phyloP scores from a whole-genome alignment of 345 rosid species.

The Cardamine resedifolia region DNA sequence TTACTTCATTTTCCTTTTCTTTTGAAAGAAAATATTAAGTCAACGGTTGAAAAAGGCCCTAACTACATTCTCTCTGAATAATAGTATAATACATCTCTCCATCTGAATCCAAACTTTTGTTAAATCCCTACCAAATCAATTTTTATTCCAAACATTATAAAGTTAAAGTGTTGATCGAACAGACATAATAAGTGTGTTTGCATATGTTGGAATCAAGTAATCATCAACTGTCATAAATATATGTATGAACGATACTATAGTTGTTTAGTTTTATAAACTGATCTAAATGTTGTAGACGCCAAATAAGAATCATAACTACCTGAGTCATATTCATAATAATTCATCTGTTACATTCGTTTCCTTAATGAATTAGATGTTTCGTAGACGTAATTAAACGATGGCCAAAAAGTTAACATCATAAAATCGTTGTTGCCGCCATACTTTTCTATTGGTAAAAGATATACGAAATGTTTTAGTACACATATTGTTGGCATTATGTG shows the following conservation, averaged over 20 bases:
- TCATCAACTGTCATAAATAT: not conserved
- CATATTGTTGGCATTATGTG: not conserved
- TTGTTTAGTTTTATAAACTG: constrained; percentile 15
- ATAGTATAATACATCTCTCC: too few relatives aligned
- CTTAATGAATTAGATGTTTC: constrained; percentile 28
- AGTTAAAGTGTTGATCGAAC: not conserved
- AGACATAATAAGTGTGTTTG: not conserved
- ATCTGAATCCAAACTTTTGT: too few relatives aligned
- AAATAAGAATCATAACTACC: constrained; percentile 30
- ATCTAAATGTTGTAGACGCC: constrained; percentile 19
- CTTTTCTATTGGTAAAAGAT: constrained; percentile 23
- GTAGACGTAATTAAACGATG: constrained; percentile 35
- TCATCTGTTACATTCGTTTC: constrained; percentile 15
- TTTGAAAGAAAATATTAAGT: too few relatives aligned
- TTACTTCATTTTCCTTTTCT: too few relatives aligned
- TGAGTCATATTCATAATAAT: constrained; percentile 16
- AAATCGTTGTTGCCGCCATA: constrained; percentile 1
- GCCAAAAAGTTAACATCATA: constrained; percentile 22
- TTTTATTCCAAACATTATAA: not conserved
- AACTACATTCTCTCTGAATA: too few relatives aligned
- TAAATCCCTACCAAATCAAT: not conserved
- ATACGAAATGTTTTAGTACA: constrained; percentile 13
- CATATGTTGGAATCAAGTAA: not conserved
- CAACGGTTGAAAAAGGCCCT: too few relatives aligned
- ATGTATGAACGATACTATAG: not conserved